Evolutionary conservation across 2,329 filamentous ascomycete genomes (phyloP).

Genomic region (Calonectria crousiana): DNA sequence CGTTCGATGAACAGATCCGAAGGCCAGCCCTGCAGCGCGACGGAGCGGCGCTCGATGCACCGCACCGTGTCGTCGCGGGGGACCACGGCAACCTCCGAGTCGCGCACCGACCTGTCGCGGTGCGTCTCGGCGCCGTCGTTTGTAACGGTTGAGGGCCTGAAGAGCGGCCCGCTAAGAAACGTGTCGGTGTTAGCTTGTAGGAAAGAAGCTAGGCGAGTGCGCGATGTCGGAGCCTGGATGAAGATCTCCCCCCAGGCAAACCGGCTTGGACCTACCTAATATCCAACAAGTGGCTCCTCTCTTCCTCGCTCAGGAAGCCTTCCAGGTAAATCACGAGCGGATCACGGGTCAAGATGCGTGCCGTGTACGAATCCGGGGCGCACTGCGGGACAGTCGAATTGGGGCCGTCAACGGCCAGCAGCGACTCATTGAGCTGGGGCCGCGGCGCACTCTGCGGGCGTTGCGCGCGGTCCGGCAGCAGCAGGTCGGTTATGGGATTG

Average conservation of each 20-base stretch:
- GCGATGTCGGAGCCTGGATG: not conserved
- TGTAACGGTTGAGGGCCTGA: constrained; percentile 64
- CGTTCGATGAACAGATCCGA: constrained; percentile 65
- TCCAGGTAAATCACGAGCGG: constrained; percentile 68
- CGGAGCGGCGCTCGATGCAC: constrained; percentile 62
- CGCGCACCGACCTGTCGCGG: constrained; percentile 58
- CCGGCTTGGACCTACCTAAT: constrained; percentile 57
- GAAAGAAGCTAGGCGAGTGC: too few relatives aligned
- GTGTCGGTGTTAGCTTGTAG: not conserved
- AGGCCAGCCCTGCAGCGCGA: constrained; percentile 65
- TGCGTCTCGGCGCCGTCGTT: constrained; percentile 58
- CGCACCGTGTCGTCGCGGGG: constrained; percentile 59
- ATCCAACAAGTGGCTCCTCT: constrained; percentile 61
- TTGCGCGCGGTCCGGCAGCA: constrained; percentile 44
- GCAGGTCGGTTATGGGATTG: constrained; percentile 56
- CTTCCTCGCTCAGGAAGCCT: constrained; percentile 59
- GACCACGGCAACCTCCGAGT: constrained; percentile 65
- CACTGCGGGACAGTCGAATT: constrained; percentile 54
- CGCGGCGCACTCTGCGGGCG: constrained; percentile 48
- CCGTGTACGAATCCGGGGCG: constrained; percentile 55
- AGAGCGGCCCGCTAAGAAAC: constrained; percentile 57
- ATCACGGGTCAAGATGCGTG: constrained; percentile 61
- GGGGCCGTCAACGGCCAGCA: constrained; percentile 60
- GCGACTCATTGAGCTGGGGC: constrained; percentile 62
- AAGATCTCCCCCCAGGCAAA: not conserved